Conservation (phyloP, 179 eudicot species). For the Drosera spatulata region DNA sequence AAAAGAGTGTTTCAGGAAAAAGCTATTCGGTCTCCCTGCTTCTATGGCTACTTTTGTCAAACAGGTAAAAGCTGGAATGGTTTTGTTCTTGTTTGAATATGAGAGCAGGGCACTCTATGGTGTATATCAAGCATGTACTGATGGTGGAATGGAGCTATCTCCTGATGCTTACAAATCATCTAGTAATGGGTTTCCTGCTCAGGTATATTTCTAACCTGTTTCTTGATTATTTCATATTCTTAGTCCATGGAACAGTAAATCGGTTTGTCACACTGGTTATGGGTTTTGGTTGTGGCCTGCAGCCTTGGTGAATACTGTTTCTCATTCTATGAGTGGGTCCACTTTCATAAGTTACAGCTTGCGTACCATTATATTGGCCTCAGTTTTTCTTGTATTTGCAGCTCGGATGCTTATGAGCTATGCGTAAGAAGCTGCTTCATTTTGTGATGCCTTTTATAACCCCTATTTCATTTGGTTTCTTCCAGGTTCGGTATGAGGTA, state of each 20-base stretch:
- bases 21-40: constrained; percentile 34
- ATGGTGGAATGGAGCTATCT: constrained; percentile 33
- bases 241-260: no score
- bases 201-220: constrained; percentile 13
- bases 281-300: no score
- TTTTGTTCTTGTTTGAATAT: constrained; percentile 45
- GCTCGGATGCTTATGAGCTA: no score
- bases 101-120: constrained; percentile 41
- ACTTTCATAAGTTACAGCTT: no score
- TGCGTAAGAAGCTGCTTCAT: no score
- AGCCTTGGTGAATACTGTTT: no score
- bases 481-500: constrained; percentile 15
- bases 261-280: no score
- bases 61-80: constrained; percentile 46
- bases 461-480: background rate
- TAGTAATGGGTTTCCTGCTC: constrained; percentile 33
- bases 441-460: no score
- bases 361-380: no score
- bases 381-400: no score
- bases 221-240: no score
- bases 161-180: constrained; percentile 25
- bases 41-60: constrained; percentile 27
- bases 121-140: constrained; percentile 40
- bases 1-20: constrained; percentile 23
- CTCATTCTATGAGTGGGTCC: no score